phyloP scores from a whole-genome alignment of 2,329 filamentous ascomycete genomes.

The Aspergillus sp. region DNA sequence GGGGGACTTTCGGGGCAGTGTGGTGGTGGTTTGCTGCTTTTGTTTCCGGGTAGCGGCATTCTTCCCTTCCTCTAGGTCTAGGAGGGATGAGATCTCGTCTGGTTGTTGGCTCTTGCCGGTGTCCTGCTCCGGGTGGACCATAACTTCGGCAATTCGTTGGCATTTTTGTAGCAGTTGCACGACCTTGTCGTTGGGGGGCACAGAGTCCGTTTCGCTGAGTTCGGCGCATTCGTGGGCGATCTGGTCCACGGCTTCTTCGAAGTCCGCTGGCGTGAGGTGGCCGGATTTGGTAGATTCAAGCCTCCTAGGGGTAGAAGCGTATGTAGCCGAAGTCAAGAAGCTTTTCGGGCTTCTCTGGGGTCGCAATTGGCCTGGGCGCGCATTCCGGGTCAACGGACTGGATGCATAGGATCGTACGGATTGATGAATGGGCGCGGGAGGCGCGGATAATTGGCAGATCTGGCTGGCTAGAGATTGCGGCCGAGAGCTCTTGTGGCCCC shows the following conservation, averaged over 20 bases:
- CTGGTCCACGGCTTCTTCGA: slow-evolving; percentile 33
- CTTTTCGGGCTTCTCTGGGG: slow-evolving; percentile 16
- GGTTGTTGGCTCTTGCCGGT: slow-evolving; percentile 27
- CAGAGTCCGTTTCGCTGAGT: slow-evolving; percentile 32
- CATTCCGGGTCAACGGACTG: slow-evolving; percentile 13
- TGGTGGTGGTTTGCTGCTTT: slow-evolving; percentile 13
- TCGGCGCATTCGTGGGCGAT: slow-evolving; percentile 30
- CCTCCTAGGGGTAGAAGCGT: slow-evolving; percentile 11
- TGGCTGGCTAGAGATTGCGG: slow-evolving; percentile 38
- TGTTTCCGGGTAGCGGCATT: slow-evolving; percentile 24
- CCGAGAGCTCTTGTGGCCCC: slow-evolving; percentile 27
- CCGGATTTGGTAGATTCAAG: slow-evolving; percentile 25
- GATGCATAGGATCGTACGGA: slow-evolving; percentile 25
- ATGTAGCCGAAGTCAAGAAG: slow-evolving; percentile 6
- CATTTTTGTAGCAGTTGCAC: slow-evolving; percentile 39
- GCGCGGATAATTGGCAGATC: slow-evolving; percentile 40
- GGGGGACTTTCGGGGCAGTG: slow-evolving; percentile 32
- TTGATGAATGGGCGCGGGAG: slow-evolving; percentile 20
- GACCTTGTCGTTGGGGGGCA: slow-evolving; percentile 40
- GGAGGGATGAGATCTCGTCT: slow-evolving; percentile 44
- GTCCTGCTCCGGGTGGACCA: slow-evolving; percentile 32
- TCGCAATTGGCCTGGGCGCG: slow-evolving; percentile 21
- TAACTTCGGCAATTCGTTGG: slow-evolving; percentile 34
- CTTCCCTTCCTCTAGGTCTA: slow-evolving; percentile 43
- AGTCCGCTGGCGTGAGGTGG: slow-evolving; percentile 10